Evolutionary conservation across 202 grass and related monocot species (phyloP), one percentile per base, ranked within the genome.

Genomic region (Digitaria exilis): DNA sequence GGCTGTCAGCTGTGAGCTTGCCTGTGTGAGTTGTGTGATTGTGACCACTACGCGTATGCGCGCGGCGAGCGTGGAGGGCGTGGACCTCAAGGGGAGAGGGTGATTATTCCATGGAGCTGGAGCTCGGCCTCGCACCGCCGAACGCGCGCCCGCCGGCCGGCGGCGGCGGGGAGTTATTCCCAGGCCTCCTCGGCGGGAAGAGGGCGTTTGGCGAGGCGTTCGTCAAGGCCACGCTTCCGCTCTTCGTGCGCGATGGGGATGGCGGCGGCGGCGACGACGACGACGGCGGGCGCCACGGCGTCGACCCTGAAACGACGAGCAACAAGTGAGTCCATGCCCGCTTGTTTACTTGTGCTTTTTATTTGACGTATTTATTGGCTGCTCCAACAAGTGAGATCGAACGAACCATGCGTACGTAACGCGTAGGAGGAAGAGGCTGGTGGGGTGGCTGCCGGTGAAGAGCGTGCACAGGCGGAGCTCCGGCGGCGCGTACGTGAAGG

Each of bases 371-470:
- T 50, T 50, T 50, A 18, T 50, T 50, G 17, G 49, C 19, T 52
- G 4, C 49, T 52, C n/a, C n/a, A n/a, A n/a, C n/a, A n/a, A n/a
- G n/a, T n/a, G n/a, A n/a, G n/a, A n/a, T n/a, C n/a, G n/a, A n/a
- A n/a, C n/a, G n/a, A n/a, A n/a, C n/a, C n/a, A n/a, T n/a, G 17
- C 49, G 50, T 19, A n/a, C 52, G 21, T 21, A 21, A n/a, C 9
- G 8, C 55, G 61, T 5, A 88, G 82, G 78, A 86, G 69, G 51
- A 92, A 77, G 77, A 80, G 65, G 69, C 56, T 90, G 49, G 89
- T 94, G 5, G 92, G 94, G 55, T 97, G 94, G 94, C 94, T 92
- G 65, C 92, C 94, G 63, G 85, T 97, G 58, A 97, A 90, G 82
- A 69, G 49, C 78, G 54, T 51, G 21, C 74, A 52, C 60, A 46